These are phyloP conservation scores for Clonostachys byssicola DNA, from an alignment of 2,329 filamentous ascomycete species.

Conservation along the genomic window DNA sequence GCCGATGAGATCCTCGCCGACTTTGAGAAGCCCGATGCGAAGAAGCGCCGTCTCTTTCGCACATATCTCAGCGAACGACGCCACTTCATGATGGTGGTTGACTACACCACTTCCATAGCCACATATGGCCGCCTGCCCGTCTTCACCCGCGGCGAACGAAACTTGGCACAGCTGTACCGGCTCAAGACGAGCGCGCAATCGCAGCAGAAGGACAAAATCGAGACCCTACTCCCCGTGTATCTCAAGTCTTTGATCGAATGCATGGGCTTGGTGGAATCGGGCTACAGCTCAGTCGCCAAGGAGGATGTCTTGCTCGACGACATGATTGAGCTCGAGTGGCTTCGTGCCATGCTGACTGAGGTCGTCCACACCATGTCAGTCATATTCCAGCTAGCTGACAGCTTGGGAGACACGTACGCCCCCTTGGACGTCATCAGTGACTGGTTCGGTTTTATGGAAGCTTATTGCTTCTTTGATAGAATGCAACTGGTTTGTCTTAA, in stretches of 20 bases:
- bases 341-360: conserved; percentile 62
- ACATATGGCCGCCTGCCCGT: conserved; percentile 33
- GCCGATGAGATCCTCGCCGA: conserved; percentile 50
- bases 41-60: conserved; percentile 64
- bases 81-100: conserved; percentile 61
- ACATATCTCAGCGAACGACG: conserved; percentile 70
- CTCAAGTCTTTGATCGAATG: conserved; percentile 37
- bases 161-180: conserved; percentile 21
- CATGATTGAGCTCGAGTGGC: conserved; percentile 54
- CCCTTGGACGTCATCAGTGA: conserved; percentile 54
- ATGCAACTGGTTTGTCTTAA: conserved; percentile 35
- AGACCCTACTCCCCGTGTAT: conserved; percentile 42
- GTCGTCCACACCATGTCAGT: conserved; percentile 70
- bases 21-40: conserved; percentile 59
- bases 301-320: conserved; percentile 37
- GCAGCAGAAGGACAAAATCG: conserved; percentile 25
- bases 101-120: conserved; percentile 46
- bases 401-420: conserved; percentile 48
- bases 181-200: conserved; percentile 8
- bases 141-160: conserved; percentile 14
- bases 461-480: conserved; percentile 65
- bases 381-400: conserved; percentile 67
- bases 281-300: conserved; percentile 43
- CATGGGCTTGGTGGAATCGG: conserved; percentile 42
- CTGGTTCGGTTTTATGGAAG: conserved; percentile 73